Percentiles rank a stretch among this genome's conserved stretches.
phyloP scores from a whole-genome alignment of 2,329 filamentous ascomycete genomes.

The Madurella mycetomatis region DNA sequence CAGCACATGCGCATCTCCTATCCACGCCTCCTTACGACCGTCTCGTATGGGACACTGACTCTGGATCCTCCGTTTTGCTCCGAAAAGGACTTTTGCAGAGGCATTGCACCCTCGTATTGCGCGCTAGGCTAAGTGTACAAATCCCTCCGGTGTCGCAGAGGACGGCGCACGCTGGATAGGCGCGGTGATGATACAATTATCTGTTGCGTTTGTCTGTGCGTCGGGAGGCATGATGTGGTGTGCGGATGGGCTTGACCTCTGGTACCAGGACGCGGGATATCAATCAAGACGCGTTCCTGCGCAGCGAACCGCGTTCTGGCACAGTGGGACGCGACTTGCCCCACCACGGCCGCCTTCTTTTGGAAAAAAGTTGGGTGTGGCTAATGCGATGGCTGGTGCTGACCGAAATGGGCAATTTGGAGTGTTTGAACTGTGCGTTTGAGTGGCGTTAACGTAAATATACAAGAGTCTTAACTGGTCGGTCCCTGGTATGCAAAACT shows the following conservation, averaged over 20 bases:
- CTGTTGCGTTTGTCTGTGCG: neutral
- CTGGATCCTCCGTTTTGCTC: slow-evolving; percentile 33
- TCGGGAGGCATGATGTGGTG: neutral
- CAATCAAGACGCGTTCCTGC: neutral
- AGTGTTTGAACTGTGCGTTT: too few species aligned
- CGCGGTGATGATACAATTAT: neutral
- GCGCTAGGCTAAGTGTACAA: neutral
- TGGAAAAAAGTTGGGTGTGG: too few species aligned
- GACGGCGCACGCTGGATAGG: neutral
- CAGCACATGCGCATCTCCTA: neutral
- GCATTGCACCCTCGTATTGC: slow-evolving; percentile 29
- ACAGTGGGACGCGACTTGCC: neutral
- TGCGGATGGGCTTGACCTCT: neutral
- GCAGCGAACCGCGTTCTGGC: neutral
- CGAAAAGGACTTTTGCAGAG: slow-evolving; percentile 39
- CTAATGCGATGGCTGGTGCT: too few species aligned
- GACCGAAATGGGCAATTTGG: too few species aligned
- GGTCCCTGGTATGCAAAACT: too few species aligned
- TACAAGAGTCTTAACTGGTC: too few species aligned
- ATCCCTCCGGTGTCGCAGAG: neutral
- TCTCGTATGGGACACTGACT: slow-evolving; percentile 4
- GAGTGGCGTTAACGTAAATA: too few species aligned
- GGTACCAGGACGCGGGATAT: too few species aligned
- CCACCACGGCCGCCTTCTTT: neutral
- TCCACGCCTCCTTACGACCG: neutral